These are phyloP conservation scores for Globisporangium canariense DNA, from an alignment of 352 stramenopile genomes.

Conservation along the genomic window DNA sequence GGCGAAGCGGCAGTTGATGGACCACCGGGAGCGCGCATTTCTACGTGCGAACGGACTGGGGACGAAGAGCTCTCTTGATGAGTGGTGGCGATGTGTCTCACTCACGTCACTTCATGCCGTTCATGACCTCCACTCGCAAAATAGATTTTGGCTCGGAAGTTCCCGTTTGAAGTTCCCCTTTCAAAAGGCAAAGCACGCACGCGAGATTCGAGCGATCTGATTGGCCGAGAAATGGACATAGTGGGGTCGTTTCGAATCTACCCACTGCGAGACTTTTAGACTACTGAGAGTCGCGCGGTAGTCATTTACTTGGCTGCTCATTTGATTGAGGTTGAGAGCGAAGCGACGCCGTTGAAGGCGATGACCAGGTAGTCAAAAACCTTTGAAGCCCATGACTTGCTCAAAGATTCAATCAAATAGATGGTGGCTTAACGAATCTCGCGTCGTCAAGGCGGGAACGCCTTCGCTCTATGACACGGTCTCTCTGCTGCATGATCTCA, in stretches of 20 bases:
- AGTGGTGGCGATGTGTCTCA: not conserved
- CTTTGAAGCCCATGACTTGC: too few relatives aligned
- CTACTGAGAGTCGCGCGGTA: too few relatives aligned
- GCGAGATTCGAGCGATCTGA: not conserved
- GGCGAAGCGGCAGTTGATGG: not conserved
- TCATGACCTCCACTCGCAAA: not conserved
- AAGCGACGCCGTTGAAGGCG: not conserved
- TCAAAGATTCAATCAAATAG: not conserved
- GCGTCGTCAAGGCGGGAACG: too few relatives aligned
- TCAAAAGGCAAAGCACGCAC: not conserved
- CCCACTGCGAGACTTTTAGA: not conserved
- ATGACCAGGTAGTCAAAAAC: too few relatives aligned
- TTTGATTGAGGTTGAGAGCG: too few relatives aligned
- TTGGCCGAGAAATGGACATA: not conserved
- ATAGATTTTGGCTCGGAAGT: not conserved
- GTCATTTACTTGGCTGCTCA: too few relatives aligned
- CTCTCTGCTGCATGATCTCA: not conserved
- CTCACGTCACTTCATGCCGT: not conserved
- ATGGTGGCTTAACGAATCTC: too few relatives aligned
- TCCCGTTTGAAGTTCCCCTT: too few relatives aligned
- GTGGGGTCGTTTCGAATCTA: not conserved
- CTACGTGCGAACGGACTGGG: not conserved
- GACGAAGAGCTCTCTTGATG: not conserved
- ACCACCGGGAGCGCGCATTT: not conserved
- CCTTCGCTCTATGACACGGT: too few relatives aligned